These are phyloP conservation scores for Clitoria ternatea DNA, from an alignment of 306 rosid species.

Conservation along the genomic window DNA sequence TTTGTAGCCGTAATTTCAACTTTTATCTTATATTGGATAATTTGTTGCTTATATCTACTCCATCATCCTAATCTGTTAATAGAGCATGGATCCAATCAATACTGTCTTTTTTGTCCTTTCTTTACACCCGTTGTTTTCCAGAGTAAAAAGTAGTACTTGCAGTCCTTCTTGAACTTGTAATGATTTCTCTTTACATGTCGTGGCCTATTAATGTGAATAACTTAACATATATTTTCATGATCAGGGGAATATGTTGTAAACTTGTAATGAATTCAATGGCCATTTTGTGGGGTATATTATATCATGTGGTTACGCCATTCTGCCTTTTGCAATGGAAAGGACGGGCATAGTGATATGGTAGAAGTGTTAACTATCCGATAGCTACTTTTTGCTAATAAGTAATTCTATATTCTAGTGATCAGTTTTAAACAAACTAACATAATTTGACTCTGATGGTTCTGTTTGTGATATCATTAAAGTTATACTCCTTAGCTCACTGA, in stretches of 20 bases:
- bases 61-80: neutral
- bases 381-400: neutral
- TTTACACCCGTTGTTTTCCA: neutral
- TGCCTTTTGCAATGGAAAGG: neutral
- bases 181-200: neutral
- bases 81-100: neutral
- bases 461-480: neutral
- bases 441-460: slow-evolving; percentile 6
- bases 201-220: neutral
- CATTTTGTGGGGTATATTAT: neutral
- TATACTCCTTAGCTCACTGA: neutral
- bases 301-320: neutral
- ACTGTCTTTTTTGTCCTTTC: neutral
- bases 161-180: neutral
- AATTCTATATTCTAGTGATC: neutral
- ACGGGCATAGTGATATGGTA: neutral
- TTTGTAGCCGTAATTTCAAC: neutral
- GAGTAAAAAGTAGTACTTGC: neutral
- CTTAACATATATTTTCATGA: neutral
- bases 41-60: neutral
- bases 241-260: neutral
- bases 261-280: neutral
- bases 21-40: neutral
- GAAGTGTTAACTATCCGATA: neutral
- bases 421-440: neutral